phyloP scores from a whole-genome alignment of 371 early-diverging fungal species.

The Phascolomyces articulosus region DNA sequence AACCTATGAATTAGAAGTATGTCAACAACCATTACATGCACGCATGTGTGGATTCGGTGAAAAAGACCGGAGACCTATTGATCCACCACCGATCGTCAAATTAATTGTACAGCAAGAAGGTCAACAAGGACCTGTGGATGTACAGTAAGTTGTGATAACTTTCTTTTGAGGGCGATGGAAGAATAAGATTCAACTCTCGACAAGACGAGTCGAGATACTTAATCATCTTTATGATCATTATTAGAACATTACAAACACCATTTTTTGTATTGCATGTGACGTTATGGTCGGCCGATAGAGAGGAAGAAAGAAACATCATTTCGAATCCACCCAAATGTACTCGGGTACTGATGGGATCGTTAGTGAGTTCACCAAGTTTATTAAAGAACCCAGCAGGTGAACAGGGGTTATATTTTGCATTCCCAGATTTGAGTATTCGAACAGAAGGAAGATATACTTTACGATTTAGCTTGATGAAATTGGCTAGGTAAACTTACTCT shows the following conservation, averaged over 20 bases:
- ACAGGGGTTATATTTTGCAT: constrained; percentile 89
- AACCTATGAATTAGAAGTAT: constrained; percentile 56
- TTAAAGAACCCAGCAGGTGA: constrained; percentile 73
- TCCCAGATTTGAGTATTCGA: constrained; percentile 88
- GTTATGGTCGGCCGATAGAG: constrained; percentile 72
- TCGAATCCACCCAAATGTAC: constrained; percentile 67
- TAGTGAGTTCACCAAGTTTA: constrained; percentile 80
- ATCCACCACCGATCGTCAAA: constrained; percentile 72
- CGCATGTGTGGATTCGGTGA: constrained; percentile 88
- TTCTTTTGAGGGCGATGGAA: not conserved
- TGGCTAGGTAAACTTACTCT: constrained; percentile 36
- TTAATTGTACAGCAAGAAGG: constrained; percentile 57
- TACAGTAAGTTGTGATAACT: constrained; percentile 59
- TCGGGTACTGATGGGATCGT: constrained; percentile 76
- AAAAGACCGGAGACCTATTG: constrained; percentile 73
- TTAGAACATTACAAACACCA: constrained; percentile 58
- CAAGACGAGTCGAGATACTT: not conserved
- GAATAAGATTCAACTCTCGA: too few species aligned
- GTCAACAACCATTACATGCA: constrained; percentile 82
- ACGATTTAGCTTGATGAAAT: constrained; percentile 66
- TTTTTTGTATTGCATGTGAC: constrained; percentile 79
- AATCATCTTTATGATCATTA: not conserved
- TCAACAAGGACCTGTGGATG: constrained; percentile 38
- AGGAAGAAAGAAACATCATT: constrained; percentile 60
- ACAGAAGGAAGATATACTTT: constrained; percentile 87